phyloP scores from a whole-genome alignment of 31 red algal genomes.

The Asparagopsis taxiformis region DNA sequence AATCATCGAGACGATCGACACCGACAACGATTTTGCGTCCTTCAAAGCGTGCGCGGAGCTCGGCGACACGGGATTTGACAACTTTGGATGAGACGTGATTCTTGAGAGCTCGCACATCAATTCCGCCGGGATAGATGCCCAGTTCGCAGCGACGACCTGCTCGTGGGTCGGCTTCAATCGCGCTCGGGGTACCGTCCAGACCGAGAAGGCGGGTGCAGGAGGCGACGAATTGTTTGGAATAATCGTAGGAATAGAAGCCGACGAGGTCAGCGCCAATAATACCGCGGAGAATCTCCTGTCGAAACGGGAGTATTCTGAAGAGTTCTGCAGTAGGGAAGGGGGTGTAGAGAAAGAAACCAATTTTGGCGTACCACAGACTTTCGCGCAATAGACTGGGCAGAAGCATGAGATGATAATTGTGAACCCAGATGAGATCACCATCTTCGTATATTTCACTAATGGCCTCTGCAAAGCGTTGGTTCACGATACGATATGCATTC shows the following conservation, averaged over 20 bases:
- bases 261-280: slow-evolving; percentile 85
- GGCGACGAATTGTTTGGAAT: slow-evolving; percentile 84
- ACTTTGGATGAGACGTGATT: slow-evolving; percentile 49
- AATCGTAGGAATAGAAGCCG: slow-evolving; percentile 92
- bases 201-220: slow-evolving; percentile 70
- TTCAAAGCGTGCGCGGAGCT: slow-evolving; percentile 75
- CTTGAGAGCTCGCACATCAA: slow-evolving; percentile 51
- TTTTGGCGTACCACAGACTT: slow-evolving; percentile 66
- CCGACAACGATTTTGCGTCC: slow-evolving; percentile 73
- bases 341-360: slow-evolving; percentile 95
- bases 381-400: slow-evolving; percentile 64
- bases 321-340: slow-evolving; percentile 91
- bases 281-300: slow-evolving; percentile 75
- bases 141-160: slow-evolving; percentile 69
- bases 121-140: slow-evolving; percentile 82
- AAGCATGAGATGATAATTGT: slow-evolving; percentile 92
- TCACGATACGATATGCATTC: slow-evolving; percentile 65
- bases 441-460: slow-evolving; percentile 78
- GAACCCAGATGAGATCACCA: slow-evolving; percentile 87
- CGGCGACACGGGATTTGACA: slow-evolving; percentile 61
- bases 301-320: slow-evolving; percentile 84
- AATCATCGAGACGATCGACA: slow-evolving; percentile 90
- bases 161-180: slow-evolving; percentile 59
- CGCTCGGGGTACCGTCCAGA: slow-evolving; percentile 64
- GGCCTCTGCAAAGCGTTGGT: slow-evolving; percentile 76